Evolutionary conservation across 2,329 filamentous ascomycete species (phyloP).

Genomic region (Ambrosiella beaveri): DNA sequence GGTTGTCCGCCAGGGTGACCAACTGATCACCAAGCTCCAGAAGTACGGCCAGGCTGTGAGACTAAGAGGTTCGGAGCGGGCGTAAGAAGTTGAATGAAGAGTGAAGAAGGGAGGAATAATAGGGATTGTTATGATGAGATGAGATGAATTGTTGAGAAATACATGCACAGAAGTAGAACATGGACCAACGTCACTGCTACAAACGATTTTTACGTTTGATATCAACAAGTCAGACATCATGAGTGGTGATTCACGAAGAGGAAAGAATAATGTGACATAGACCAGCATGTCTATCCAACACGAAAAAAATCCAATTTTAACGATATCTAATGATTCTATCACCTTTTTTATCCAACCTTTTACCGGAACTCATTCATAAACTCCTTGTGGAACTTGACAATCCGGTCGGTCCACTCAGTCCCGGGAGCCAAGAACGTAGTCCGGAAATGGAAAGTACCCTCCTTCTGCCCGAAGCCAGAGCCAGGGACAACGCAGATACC

Average conservation of each 20-base stretch:
- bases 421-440: slow-evolving; percentile 95
- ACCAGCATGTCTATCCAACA: no score
- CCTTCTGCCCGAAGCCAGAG: slow-evolving; percentile 84
- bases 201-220: not conserved
- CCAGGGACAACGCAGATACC: slow-evolving; percentile 90
- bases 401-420: slow-evolving; percentile 79
- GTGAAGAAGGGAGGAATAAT: not conserved
- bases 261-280: no score
- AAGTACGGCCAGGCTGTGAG: slow-evolving; percentile 97
- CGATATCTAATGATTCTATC: not conserved
- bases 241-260: not conserved
- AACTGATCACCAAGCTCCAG: slow-evolving; percentile 95
- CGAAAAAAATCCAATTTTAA: not conserved
- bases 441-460: slow-evolving; percentile 79
- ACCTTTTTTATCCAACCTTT: slow-evolving; percentile 1
- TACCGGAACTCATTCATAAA: slow-evolving; percentile 71
- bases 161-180: slow-evolving; percentile 6
- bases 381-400: slow-evolving; percentile 76
- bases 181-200: not conserved
- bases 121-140: not conserved
- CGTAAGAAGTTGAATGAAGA: slow-evolving; percentile 28
- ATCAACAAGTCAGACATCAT: not conserved
- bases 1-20: slow-evolving; percentile 91
- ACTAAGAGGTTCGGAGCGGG: slow-evolving; percentile 83
- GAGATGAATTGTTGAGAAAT: not conserved